Evolutionary conservation across 371 early-diverging fungal species (phyloP).

Genomic region (Mortierella polycephala): DNA sequence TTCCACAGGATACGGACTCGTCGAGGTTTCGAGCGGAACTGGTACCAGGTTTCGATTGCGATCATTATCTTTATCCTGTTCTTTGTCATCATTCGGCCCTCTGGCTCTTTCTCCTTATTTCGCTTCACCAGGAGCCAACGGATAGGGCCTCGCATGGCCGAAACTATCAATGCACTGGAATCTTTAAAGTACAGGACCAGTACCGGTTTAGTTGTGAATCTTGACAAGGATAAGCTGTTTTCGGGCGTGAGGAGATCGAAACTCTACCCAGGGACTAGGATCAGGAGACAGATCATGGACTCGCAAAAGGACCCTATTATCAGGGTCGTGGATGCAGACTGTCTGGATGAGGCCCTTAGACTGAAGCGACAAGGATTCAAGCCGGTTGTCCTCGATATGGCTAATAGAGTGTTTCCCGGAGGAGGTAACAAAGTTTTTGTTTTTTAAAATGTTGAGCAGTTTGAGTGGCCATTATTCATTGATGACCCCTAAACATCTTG

Average conservation of each 20-base stretch:
- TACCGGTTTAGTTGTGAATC: constrained; percentile 15
- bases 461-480: constrained; percentile 2
- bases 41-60: constrained; percentile 25
- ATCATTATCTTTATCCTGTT: constrained; percentile 22
- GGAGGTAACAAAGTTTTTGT: constrained; percentile 47
- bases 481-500: neutral
- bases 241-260: constrained; percentile 44
- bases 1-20: constrained; percentile 39
- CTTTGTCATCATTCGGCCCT: constrained; percentile 10
- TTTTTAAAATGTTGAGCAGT: neutral
- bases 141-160: constrained; percentile 44
- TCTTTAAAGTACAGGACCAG: constrained; percentile 33
- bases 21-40: constrained; percentile 32
- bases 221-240: constrained; percentile 42
- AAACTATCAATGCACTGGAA: constrained; percentile 42
- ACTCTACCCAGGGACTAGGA: constrained; percentile 42
- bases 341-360: constrained; percentile 52
- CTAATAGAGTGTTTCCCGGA: constrained; percentile 52
- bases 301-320: constrained; percentile 48
- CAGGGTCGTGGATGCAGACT: constrained; percentile 50
- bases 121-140: constrained; percentile 15
- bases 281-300: constrained; percentile 48
- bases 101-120: constrained; percentile 3
- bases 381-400: constrained; percentile 59
- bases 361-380: constrained; percentile 54